Evolutionary conservation across 331 rosid species (phyloP).

Genomic region (Arachis monticola): DNA sequence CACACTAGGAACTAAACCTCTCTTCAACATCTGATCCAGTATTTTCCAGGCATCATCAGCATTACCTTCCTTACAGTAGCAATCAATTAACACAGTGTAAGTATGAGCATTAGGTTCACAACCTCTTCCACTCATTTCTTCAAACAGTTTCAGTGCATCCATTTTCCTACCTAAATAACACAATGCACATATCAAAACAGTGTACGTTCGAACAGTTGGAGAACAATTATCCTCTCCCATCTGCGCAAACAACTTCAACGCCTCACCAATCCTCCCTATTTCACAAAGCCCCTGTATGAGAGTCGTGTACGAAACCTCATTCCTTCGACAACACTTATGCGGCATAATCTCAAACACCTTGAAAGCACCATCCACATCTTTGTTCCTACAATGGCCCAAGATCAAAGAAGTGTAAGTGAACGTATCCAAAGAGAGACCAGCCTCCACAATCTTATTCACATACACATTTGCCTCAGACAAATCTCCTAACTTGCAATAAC

Average conservation of each 20-base stretch:
- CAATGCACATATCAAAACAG: slow-evolving; percentile 58
- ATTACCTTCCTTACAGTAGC: slow-evolving; percentile 51
- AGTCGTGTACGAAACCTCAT: slow-evolving; percentile 62
- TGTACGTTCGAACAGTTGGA: slow-evolving; percentile 55
- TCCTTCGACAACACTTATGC: slow-evolving; percentile 48
- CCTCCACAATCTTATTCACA: slow-evolving; percentile 51
- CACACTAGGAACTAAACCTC: slow-evolving; percentile 53
- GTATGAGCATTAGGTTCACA: slow-evolving; percentile 63
- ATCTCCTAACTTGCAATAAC: slow-evolving; percentile 61
- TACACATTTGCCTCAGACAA: slow-evolving; percentile 50
- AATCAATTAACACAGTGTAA: slow-evolving; percentile 55
- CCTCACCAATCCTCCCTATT: slow-evolving; percentile 43
- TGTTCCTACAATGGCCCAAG: slow-evolving; percentile 61
- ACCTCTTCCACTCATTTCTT: slow-evolving; percentile 53
- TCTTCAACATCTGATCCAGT: slow-evolving; percentile 52
- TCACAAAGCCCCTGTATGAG: slow-evolving; percentile 66
- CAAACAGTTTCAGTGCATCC: slow-evolving; percentile 47
- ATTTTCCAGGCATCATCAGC: slow-evolving; percentile 50
- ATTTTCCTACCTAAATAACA: slow-evolving; percentile 51
- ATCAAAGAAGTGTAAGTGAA: slow-evolving; percentile 66
- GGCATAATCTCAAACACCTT: slow-evolving; percentile 53
- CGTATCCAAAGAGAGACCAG: slow-evolving; percentile 52
- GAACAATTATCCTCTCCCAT: slow-evolving; percentile 60
- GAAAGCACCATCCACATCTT: slow-evolving; percentile 53
- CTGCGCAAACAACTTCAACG: slow-evolving; percentile 50